Percentiles rank a stretch among this genome's conserved stretches.
These are phyloP conservation scores for Crithidia expoeki DNA, from an alignment of 208 protist genomes.

Conservation along the genomic window DNA sequence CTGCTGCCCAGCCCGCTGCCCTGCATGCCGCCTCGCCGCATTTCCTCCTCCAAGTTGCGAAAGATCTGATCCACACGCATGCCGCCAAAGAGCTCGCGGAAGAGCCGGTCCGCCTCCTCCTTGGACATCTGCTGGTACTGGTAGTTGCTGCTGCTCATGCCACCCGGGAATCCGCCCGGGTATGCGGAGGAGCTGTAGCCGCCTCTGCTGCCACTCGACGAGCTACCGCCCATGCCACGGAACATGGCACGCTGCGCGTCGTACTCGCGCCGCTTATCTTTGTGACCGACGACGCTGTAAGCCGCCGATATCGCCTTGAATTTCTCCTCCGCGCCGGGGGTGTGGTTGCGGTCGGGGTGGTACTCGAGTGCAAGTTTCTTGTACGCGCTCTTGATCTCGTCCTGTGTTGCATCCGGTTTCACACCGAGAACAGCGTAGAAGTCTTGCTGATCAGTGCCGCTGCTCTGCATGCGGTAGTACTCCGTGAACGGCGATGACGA, in stretches of 20 bases:
- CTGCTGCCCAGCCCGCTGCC: constrained; percentile 35
- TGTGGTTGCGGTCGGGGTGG: constrained; percentile 91
- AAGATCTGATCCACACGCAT: constrained; percentile 91
- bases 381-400: constrained; percentile 93
- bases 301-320: constrained; percentile 89
- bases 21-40: constrained; percentile 47
- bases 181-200: constrained; percentile 3
- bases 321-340: constrained; percentile 81
- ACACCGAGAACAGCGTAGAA: constrained; percentile 86
- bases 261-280: constrained; percentile 77
- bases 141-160: constrained; percentile 17
- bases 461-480: constrained; percentile 15
- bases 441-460: constrained; percentile 36
- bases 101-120: constrained; percentile 85
- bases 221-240: constrained; percentile 30
- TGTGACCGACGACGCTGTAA: constrained; percentile 84
- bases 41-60: constrained; percentile 78
- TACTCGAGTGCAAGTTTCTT: constrained; percentile 89
- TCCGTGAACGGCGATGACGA: neutral
- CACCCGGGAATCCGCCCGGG: constrained; percentile 23
- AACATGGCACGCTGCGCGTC: constrained; percentile 58
- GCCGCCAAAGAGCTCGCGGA: constrained; percentile 85
- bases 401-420: constrained; percentile 62
- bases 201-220: constrained; percentile 11
- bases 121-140: constrained; percentile 87